Conservation (phyloP, 2,329 filamentous ascomycete genomes). For the Xylaria sp. region DNA sequence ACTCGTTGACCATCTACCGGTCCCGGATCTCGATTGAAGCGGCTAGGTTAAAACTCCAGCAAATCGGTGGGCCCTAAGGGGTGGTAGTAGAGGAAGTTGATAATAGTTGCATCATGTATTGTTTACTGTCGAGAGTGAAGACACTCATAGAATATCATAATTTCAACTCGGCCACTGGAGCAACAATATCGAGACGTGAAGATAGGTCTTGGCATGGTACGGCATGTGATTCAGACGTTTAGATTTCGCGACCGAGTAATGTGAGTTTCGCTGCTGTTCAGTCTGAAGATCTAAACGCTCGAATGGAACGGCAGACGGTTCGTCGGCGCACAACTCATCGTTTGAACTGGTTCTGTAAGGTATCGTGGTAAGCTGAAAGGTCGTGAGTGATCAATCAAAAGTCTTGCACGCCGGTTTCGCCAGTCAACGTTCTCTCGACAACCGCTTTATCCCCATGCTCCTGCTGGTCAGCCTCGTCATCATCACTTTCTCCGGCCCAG, state of each 20-base stretch:
- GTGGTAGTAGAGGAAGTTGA: neutral
- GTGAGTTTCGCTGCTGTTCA: neutral
- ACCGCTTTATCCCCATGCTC: constrained; percentile 11
- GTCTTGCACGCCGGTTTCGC: constrained; percentile 69
- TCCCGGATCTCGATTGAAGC: constrained; percentile 57
- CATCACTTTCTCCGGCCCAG: constrained; percentile 48
- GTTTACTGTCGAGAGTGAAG: neutral
- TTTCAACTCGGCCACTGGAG: neutral
- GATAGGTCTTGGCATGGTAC: neutral
- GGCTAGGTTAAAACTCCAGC: neutral
- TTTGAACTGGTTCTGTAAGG: neutral
- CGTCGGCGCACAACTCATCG: neutral
- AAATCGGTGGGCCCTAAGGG: neutral
- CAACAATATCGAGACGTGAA: neutral
- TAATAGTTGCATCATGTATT: too few relatives aligned
- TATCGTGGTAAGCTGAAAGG: neutral
- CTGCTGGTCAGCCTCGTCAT: constrained; percentile 26
- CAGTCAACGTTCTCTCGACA: constrained; percentile 31
- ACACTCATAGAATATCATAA: neutral
- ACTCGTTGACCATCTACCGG: constrained; percentile 69
- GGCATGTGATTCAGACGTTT: neutral
- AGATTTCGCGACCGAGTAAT: neutral
- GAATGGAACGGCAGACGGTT: neutral
- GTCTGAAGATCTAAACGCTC: neutral
- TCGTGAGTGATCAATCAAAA: constrained; percentile 43